Evolutionary conservation across 352 stramenopile species (phyloP).

Genomic region (Globisporangium paroecandrum): DNA sequence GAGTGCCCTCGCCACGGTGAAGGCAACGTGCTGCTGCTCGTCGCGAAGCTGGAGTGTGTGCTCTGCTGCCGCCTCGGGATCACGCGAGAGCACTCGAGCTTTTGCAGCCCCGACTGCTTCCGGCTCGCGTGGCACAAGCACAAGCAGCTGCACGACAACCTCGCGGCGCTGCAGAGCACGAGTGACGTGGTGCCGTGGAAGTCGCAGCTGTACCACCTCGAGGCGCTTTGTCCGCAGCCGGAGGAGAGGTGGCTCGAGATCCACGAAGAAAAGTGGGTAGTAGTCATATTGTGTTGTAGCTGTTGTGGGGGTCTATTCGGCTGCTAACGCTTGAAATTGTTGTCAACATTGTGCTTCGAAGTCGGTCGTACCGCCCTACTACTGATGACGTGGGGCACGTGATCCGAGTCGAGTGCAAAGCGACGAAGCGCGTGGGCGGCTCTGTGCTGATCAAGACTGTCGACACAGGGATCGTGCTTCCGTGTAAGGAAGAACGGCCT

Average conservation of each 20-base stretch:
- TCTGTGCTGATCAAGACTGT: constrained; percentile 66
- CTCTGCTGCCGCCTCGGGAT: constrained; percentile 64
- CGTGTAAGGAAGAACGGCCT: constrained; percentile 62
- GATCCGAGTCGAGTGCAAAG: constrained; percentile 77
- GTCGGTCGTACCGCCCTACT: constrained; percentile 67
- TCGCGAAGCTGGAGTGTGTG: constrained; percentile 73
- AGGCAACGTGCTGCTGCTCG: constrained; percentile 63
- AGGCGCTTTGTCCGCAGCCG: constrained; percentile 46
- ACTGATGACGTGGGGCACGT: constrained; percentile 71
- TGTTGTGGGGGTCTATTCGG: neutral
- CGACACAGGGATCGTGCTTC: constrained; percentile 83
- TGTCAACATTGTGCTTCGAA: constrained; percentile 31
- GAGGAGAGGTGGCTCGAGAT: constrained; percentile 63
- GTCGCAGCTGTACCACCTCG: constrained; percentile 56
- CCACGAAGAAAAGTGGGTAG: constrained; percentile 57
- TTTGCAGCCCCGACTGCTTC: constrained; percentile 69
- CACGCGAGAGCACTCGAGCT: constrained; percentile 62
- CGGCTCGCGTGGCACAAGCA: constrained; percentile 61
- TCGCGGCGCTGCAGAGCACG: constrained; percentile 24
- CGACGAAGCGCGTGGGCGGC: constrained; percentile 48
- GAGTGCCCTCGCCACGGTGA: constrained; percentile 53
- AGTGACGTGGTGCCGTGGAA: constrained; percentile 40
- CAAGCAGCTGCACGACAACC: constrained; percentile 54
- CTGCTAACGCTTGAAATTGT: constrained; percentile 22
- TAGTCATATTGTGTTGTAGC: neutral